phyloP scores from a whole-genome alignment of 2,329 filamentous ascomycete species.

The Periconia macrospinosa region DNA sequence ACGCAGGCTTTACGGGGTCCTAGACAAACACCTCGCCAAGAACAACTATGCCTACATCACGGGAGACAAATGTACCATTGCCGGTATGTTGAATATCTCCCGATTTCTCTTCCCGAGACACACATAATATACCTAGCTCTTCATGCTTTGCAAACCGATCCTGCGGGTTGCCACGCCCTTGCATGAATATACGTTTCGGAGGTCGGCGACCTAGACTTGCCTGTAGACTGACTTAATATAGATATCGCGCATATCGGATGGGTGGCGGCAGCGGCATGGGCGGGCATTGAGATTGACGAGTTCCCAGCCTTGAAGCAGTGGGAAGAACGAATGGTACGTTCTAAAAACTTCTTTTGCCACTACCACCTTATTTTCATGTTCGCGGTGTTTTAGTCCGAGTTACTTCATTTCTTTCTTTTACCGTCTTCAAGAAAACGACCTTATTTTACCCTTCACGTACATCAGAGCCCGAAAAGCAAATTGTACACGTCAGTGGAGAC shows the following conservation, averaged over 20 bases:
- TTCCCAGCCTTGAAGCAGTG: conserved; percentile 78
- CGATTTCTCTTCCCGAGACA: background rate
- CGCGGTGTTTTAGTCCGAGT: background rate
- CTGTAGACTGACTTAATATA: conserved; percentile 50
- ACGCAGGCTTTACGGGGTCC: conserved; percentile 75
- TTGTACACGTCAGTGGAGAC: background rate
- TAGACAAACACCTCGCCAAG: conserved; percentile 68
- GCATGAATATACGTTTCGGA: background rate
- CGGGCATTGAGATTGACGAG: conserved; percentile 69
- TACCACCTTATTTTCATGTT: background rate
- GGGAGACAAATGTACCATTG: conserved; percentile 66
- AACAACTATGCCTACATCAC: conserved; percentile 56
- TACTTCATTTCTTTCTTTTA: background rate
- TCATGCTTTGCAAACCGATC: background rate
- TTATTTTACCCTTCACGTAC: background rate
- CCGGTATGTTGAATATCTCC: conserved; percentile 18
- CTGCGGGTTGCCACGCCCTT: background rate
- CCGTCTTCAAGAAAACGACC: background rate
- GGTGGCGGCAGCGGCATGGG: conserved; percentile 63
- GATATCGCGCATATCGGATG: conserved; percentile 83
- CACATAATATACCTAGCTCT: background rate
- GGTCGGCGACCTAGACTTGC: conserved; percentile 2
- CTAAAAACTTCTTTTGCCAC: background rate
- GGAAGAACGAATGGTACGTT: conserved; percentile 64
- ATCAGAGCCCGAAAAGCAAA: background rate